Evolutionary conservation across 2,329 filamentous ascomycete species (phyloP), one percentile per base, ranked within the genome.

Genomic region (Leptosphaerulina australis): DNA sequence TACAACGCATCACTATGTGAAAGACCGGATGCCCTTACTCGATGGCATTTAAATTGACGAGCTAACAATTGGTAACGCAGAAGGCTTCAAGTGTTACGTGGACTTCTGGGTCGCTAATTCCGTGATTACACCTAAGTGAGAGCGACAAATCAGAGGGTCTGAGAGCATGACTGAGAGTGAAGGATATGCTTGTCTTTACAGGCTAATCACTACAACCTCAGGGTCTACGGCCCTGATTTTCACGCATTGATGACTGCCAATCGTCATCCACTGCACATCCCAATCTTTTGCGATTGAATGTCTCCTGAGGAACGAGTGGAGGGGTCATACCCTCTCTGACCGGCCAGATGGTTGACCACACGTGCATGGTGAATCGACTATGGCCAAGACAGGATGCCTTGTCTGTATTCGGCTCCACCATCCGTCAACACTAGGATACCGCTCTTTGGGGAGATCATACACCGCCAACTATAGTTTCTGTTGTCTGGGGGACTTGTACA

Each of bases 401-500:
- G 48, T 46, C 26, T 11, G 26, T 25, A 43, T 3, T 43, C 31
- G 43, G 37, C 17, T 36, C 36, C 41, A 38, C 48, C 36, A 28
- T 37, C 36, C 25, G n/a, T 44, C 28, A 22, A 41, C 20, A 46
- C 48, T 51, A 45, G 48, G 48, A 51, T 51, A 51, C 48, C 48
- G 48, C 48, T 46, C 48, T 51, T 51, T 43, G 25, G 11, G 36
- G 28, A 46, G 36, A 41, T 36, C 36, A 51, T 51, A 51, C 48
- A 51, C 48, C 48, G 48, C 48, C 38, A 20, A 25, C 26, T 37
- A 40, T 21, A 28, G 41, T 20, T 37, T 22, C 21, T 41, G 48
- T 51, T 51, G 48, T 45, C 48, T 37, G 36, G 48, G 41, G 36
- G 37, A 51, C 48, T 46, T 28, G 37, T 22, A 26, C 18, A 33